These are phyloP conservation scores for Heliosperma pusillum DNA, from an alignment of 148 eudicot species.

Conservation along the genomic window DNA sequence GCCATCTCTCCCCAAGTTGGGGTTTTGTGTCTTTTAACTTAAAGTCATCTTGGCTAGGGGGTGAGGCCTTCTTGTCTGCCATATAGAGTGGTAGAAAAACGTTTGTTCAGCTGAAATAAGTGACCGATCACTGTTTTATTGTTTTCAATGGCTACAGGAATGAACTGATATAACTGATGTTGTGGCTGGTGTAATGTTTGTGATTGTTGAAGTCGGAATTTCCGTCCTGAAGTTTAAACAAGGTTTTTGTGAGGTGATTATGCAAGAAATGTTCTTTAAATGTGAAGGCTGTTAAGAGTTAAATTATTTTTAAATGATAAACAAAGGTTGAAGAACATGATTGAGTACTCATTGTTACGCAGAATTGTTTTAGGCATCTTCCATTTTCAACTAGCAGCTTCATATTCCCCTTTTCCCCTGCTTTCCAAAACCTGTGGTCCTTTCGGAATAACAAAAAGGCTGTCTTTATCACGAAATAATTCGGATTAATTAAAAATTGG, in stretches of 20 bases:
- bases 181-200: constrained; percentile 66
- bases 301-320: neutral
- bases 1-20: constrained; percentile 62
- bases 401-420: constrained; percentile 30
- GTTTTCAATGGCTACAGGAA: constrained; percentile 6
- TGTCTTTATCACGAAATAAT: constrained; percentile 14
- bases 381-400: constrained; percentile 27
- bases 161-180: constrained; percentile 3
- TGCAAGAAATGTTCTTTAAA: neutral
- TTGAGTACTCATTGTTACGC: constrained; percentile 19
- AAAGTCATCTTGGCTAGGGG: too few relatives aligned
- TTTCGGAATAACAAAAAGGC: constrained; percentile 25
- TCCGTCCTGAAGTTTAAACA: constrained; percentile 25
- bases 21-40: too few relatives aligned
- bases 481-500: neutral
- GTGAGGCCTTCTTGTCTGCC: too few relatives aligned
- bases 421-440: constrained; percentile 28
- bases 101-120: too few relatives aligned
- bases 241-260: constrained; percentile 21
- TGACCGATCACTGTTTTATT: too few relatives aligned
- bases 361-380: constrained; percentile 12
- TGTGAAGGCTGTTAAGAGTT: neutral
- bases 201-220: constrained; percentile 45
- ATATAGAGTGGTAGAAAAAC: too few relatives aligned
- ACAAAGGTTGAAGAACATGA: constrained; percentile 1